Percentiles rank a stretch among this genome's conserved stretches.
Evolutionary conservation across 352 stramenopile species (phyloP).

Genomic region (Aphanomyces stellatus): DNA sequence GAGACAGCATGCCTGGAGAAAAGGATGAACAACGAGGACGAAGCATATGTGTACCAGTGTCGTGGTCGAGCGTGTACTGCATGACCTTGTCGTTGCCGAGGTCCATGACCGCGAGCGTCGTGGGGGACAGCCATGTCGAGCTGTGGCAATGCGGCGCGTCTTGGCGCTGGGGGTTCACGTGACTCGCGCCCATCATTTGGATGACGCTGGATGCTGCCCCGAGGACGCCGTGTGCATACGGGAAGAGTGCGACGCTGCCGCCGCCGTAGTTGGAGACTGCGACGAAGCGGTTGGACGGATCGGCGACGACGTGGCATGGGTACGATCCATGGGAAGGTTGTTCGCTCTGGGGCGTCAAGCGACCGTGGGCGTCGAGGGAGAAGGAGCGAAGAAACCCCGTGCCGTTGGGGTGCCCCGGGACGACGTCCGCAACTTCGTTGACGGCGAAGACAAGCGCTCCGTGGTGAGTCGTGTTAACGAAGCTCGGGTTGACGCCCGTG

Average conservation of each 20-base stretch:
- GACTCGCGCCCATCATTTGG: constrained; percentile 34
- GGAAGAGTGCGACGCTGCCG: constrained; percentile 47
- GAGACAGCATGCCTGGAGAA: constrained; percentile 23
- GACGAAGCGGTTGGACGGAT: constrained; percentile 36
- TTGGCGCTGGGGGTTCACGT: constrained; percentile 48
- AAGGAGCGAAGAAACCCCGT: constrained; percentile 59
- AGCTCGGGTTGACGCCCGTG: constrained; percentile 64
- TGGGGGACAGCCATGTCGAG: constrained; percentile 41
- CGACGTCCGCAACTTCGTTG: constrained; percentile 55
- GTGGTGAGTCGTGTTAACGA: constrained; percentile 34
- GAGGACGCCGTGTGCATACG: constrained; percentile 46
- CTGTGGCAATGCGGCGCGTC: constrained; percentile 72
- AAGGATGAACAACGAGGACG: background rate
- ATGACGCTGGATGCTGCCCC: constrained; percentile 32
- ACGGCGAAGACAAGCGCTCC: constrained; percentile 40
- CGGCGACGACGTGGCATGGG: constrained; percentile 57
- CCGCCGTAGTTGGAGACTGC: constrained; percentile 68
- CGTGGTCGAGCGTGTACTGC: constrained; percentile 44
- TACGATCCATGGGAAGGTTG: constrained; percentile 49
- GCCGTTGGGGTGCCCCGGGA: constrained; percentile 22
- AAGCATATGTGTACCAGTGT: constrained; percentile 30
- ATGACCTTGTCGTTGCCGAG: constrained; percentile 58
- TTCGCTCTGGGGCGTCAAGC: constrained; percentile 35
- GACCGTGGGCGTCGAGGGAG: constrained; percentile 31
- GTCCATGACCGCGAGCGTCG: constrained; percentile 44